A percentile compares a stretch with the other conserved stretches of the same genome.
Conservation (phyloP, 352 stramenopile species). For the Blastocystis sp. region DNA sequence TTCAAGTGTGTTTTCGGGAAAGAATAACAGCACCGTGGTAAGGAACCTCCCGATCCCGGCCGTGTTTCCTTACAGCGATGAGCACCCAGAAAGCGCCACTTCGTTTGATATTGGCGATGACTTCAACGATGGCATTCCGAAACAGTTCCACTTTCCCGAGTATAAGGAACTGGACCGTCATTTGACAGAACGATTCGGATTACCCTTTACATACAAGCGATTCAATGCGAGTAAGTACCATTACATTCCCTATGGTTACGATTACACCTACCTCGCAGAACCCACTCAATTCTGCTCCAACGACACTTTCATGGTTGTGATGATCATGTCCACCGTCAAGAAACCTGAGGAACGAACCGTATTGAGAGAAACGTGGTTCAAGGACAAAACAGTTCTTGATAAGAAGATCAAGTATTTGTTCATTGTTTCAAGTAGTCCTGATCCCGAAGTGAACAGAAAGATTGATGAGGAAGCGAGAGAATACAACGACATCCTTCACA, state of each 20-base stretch:
- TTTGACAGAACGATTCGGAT: constrained; percentile 26
- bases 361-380: constrained; percentile 23
- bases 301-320: constrained; percentile 38
- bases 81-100: background rate
- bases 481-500: constrained; percentile 59
- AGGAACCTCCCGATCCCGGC: background rate
- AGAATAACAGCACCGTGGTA: background rate
- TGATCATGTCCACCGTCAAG: constrained; percentile 63
- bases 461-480: constrained; percentile 27
- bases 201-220: constrained; percentile 55
- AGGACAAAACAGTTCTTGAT: constrained; percentile 8
- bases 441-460: constrained; percentile 14
- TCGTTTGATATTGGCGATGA: background rate
- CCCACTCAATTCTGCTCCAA: constrained; percentile 2
- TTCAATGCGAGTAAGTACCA: constrained; percentile 4
- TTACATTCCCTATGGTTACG: constrained; percentile 63
- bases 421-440: constrained; percentile 46
- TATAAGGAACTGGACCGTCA: constrained; percentile 32
- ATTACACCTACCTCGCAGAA: constrained; percentile 31
- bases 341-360: constrained; percentile 26
- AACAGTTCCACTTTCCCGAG: constrained; percentile 31
- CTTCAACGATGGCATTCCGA: background rate
- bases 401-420: constrained; percentile 60
- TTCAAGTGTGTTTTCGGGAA: background rate
- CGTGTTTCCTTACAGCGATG: background rate